Base-by-base conservation (phyloP, 2,329 filamentous ascomycete species). In the Lasiodiplodia citricola region DNA sequence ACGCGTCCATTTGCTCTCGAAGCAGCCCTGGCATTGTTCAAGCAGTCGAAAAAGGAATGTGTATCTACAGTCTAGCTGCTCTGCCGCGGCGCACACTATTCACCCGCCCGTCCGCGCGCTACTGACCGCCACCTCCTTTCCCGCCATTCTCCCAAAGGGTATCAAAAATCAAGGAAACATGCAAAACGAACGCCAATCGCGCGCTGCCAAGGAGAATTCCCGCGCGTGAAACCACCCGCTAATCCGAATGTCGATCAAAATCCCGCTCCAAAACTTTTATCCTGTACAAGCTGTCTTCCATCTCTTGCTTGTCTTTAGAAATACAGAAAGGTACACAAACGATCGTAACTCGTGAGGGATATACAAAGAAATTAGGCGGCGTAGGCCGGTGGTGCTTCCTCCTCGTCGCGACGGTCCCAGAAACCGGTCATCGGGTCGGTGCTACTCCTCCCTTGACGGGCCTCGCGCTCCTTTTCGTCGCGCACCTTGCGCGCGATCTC, bases 401-500 rank as follows among this genome's bases (percentile, higher is more conserved):
- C 75, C n/a, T 70, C 70, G 14, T 75, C 76, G 8, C 68, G 70
- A 38, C 68, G 67, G 51, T 71, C 71, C 72, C 75, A 76, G 55
- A 77, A 71, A 5, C 70, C 70, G 2, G 38, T 25, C 54, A 67
- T 16, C 11, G 70, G 25, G 5, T 52, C 66, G n/a, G 55, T 37
- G 47, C 56, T 64, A 18, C 66, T 50, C 11, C 55, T 31, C 5
- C 37, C 47, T 6, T 67, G 54, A 10, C 67, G 65, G 69, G 37
- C 58, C 28, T 76, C 73, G 51, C 75, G 75, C 7, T 78, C 81
- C 81, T 97, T 96, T 81, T 97, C 92, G 73, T 97, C 92, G 72
- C 95, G 92, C 72, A 97, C 93, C 68, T 93, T 91, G 63, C 90
- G 86, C 44, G 94, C 93, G 74, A 98, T 95, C 80, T 98, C 96